Evolutionary conservation across 176 grass and related monocot species (phyloP), one percentile per base, ranked within the genome.

Genomic region (Guadua angustifolia): DNA sequence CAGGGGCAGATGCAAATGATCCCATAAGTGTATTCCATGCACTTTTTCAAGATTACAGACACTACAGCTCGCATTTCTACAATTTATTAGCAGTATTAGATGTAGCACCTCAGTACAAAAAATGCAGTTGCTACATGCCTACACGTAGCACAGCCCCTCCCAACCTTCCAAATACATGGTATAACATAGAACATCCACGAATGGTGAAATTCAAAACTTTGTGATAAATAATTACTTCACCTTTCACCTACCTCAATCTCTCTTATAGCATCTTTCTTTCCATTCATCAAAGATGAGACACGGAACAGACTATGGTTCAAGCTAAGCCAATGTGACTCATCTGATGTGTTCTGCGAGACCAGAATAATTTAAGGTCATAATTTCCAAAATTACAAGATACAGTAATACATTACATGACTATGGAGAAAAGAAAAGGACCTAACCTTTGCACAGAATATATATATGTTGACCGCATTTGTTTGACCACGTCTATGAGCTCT

Each of bases 391-490:
- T 68, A 74, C 61, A 72, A 42, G 82, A 86, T 57, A 65, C 29
- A 66, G 51, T 18, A 53, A n/a, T n/a, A 53, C 17, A 53, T 5
- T 53, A 53, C 51, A 53, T 53, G 51, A 53, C 40, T 78, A 69
- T 64, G 82, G 35, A 18, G 11, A 68, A 64, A 67, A n/a, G n/a
- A 84, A 75, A 83, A 80, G 18, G 66, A 84, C 63, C 80, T 74
- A 86, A 98, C 95, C 92, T 92, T 98, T 85, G 85, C 91, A 85
- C 92, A 98, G 77, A 98, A 98, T 82, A 98, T 93, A 79, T 98
- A 98, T 90, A 98, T 91, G 83, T 98, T 98, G 40, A 98, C 92
- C 24, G 92, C 92, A 85, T 95, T 98, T 66, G 71, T 93, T 90
- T 95, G 95, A 50, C 95, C 95, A 66, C 87, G 87, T 79, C 95